Evolutionary conservation across 768 basidiomycete species (phyloP).

Genomic region (Suillus decipiens): DNA sequence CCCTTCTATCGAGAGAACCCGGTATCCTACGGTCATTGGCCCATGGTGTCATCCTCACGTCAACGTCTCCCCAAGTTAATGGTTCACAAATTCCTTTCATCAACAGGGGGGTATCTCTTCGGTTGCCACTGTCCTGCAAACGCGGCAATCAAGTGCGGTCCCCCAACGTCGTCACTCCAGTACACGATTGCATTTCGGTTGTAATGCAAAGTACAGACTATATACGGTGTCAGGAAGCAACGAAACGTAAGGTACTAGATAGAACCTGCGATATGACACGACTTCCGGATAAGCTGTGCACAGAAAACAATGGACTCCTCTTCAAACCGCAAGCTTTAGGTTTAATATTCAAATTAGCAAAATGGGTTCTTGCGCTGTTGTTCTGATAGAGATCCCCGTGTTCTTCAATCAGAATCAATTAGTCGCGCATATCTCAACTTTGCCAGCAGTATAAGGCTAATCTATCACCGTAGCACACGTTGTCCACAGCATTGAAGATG

Average conservation of each 20-base stretch:
- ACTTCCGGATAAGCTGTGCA: slow-evolving; percentile 2
- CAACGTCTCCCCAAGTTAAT: background rate
- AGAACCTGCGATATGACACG: background rate
- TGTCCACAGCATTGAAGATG: background rate
- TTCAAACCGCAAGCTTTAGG: background rate
- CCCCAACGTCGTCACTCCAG: background rate
- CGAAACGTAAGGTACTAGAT: background rate
- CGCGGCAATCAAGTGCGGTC: background rate
- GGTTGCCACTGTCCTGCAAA: background rate
- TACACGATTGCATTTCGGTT: background rate
- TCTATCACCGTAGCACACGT: background rate
- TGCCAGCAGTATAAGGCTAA: background rate
- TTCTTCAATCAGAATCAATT: background rate
- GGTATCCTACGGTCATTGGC: background rate
- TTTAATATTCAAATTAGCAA: background rate
- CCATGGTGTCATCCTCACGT: background rate
- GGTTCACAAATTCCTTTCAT: slow-evolving; percentile 1
- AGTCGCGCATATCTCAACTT: background rate
- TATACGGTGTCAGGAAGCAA: too few relatives aligned
- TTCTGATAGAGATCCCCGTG: background rate
- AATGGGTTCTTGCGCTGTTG: background rate
- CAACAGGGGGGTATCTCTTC: background rate
- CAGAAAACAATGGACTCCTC: background rate
- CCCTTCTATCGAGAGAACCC: background rate
- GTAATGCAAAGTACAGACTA: background rate